Percentiles rank a stretch among this genome's conserved stretches.
Conservation (phyloP, 495 filamentous ascomycete genomes). For the Daldinia loculata region DNA sequence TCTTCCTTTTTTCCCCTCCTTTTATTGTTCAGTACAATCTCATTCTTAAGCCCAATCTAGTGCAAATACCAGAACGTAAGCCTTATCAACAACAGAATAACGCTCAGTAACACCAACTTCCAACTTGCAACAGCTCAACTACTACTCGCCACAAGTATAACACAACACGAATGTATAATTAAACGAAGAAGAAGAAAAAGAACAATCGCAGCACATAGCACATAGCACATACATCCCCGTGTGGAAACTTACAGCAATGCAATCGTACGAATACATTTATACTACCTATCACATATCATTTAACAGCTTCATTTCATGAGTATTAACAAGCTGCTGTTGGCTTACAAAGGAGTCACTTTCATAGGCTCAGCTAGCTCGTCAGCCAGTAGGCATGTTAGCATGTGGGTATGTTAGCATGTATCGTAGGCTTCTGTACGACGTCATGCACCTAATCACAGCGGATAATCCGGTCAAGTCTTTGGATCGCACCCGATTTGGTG, state of each 20-base stretch:
- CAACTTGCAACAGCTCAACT: not conserved
- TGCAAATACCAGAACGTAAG: not conserved
- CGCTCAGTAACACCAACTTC: not conserved
- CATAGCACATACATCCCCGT: not conserved
- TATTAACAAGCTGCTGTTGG: not conserved
- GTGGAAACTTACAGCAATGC: not conserved
- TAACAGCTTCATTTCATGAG: not conserved
- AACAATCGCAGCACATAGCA: too few species aligned
- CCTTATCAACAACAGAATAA: not conserved
- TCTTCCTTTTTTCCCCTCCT: not conserved
- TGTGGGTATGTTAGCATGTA: not conserved
- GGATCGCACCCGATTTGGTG: constrained; percentile 33
- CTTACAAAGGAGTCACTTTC: not conserved
- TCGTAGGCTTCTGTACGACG: constrained; percentile 27
- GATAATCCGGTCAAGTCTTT: constrained; percentile 21
- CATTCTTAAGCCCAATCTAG: not conserved
- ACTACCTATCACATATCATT: constrained; percentile 1
- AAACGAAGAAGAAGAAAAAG: too few species aligned
- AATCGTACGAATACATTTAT: not conserved
- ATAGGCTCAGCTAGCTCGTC: not conserved
- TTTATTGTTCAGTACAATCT: not conserved
- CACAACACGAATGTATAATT: not conserved
- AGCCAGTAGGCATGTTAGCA: too few species aligned
- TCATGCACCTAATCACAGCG: constrained; percentile 27
- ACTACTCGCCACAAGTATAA: not conserved